Evolutionary conservation across 768 basidiomycete genomes (phyloP).

Genomic region (Rhizopogon roseolus): DNA sequence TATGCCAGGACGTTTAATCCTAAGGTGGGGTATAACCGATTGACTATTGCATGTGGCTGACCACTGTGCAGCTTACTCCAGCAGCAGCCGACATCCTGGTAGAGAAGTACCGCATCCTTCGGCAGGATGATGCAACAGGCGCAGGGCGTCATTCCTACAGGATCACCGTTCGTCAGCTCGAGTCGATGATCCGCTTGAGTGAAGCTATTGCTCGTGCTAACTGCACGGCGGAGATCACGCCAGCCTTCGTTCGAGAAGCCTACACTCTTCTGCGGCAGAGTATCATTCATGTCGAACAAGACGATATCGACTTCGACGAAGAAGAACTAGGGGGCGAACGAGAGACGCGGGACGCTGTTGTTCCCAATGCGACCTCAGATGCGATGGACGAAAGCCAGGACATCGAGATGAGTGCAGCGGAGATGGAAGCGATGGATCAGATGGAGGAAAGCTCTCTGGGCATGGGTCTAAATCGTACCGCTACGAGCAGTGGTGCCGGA

Average conservation of each 20-base stretch:
- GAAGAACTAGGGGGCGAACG: conserved; percentile 68
- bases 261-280: conserved; percentile 92
- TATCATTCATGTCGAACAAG: conserved; percentile 99
- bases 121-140: conserved; percentile 91
- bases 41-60: conserved; percentile 4
- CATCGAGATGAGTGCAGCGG: conserved; percentile 60
- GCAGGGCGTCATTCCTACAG: conserved; percentile 89
- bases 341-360: conserved; percentile 27
- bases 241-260: conserved; percentile 93
- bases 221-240: conserved; percentile 94
- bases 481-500: conserved; percentile 27
- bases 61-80: conserved; percentile 65
- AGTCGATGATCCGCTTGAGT: conserved; percentile 96
- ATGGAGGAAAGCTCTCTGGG: conserved; percentile 44
- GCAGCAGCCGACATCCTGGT: conserved; percentile 92
- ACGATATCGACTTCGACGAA: conserved; percentile 96
- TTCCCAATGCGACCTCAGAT: conserved; percentile 29
- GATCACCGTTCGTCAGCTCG: conserved; percentile 96
- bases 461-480: conserved; percentile 31
- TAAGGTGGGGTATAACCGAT: conserved; percentile 53
- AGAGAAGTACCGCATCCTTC: conserved; percentile 87
- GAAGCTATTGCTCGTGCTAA: conserved; percentile 98
- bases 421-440: conserved; percentile 49
- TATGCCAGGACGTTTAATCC: conserved; percentile 98
- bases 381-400: conserved; percentile 50